Base-by-base conservation (phyloP, 257 asterid genomes). In the Solanum sitiens region DNA sequence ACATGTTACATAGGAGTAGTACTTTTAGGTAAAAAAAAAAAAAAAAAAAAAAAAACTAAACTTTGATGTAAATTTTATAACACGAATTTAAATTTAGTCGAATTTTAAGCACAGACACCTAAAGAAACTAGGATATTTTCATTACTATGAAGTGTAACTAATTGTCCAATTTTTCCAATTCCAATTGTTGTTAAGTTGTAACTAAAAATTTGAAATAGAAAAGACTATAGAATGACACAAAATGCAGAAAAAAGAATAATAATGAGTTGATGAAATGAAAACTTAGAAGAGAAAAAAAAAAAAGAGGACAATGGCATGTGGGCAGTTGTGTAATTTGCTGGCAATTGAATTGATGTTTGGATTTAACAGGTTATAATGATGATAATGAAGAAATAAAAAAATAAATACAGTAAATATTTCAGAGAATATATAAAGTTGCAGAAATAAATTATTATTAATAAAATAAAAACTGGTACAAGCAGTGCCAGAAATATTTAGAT, bases 171-270 rank as follows among this genome's bases (percentile, higher is more conserved):
- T 74, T 90, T 70, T 88, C 92, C 86, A 92, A 84, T 93, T 91
- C 83, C 74, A 70, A 92, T 92, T 84, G 88, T 77, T 89, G 93
- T 89, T 88, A 91, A 15, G 14, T 77, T 77, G 65, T 44, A 27
- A 44, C 25, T 45, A 9, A 70, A 30, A 72, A 90, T 88, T 86
- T 90, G 86, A 65, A 11, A 65, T 65, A 76, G 87, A 86, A 87
- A 61, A 83, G 45, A 45, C 84, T 45, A 45, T 9, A 79, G 89
- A 86, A 27, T 89, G 90, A 90, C 88, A 90, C 87, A 90, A 85
- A 44, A 87, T 89, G 89, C 85, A 80, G 53, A 85, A 91, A 50
- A 15, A 79, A 70, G 32, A 67, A 87, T 47, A 74, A 63, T 40
- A 63, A 77, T 27, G 86, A 16, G 70, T 50, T 7, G 76, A 23